Evolutionary conservation across 1,139 yeast genomes (phyloP).

Genomic region (Pichia sp.): DNA sequence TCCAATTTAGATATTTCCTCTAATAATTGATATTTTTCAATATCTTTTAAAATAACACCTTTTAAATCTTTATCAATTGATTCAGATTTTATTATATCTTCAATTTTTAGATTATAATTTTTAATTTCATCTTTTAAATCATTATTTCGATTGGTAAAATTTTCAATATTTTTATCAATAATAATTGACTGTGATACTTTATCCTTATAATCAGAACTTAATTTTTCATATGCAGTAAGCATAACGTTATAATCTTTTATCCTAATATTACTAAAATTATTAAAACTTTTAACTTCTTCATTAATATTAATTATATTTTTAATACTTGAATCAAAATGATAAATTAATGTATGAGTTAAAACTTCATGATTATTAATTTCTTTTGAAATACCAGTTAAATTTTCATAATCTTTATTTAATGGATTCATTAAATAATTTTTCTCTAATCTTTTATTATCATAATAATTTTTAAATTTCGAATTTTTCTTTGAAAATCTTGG

Average conservation of each 20-base stretch:
- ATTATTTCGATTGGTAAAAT: constrained; percentile 17
- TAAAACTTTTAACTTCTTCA: constrained; percentile 32
- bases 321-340: constrained; percentile 32
- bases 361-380: constrained; percentile 30
- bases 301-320: constrained; percentile 23
- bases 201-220: constrained; percentile 25
- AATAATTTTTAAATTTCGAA: constrained; percentile 35
- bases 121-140: constrained; percentile 30
- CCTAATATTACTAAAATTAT: constrained; percentile 28
- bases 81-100: not conserved
- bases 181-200: constrained; percentile 26
- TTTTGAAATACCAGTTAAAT: constrained; percentile 52
- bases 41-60: constrained; percentile 31
- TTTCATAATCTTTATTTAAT: constrained; percentile 47
- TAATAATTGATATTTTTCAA: constrained; percentile 32
- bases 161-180: constrained; percentile 20
- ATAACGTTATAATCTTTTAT: constrained; percentile 22
- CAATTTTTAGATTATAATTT: constrained; percentile 13
- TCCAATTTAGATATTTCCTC: constrained; percentile 38
- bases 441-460: constrained; percentile 58
- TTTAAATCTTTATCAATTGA: not conserved
- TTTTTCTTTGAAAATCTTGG: constrained; percentile 23
- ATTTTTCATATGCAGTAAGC: constrained; percentile 20
- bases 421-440: constrained; percentile 68
- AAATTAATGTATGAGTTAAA: constrained; percentile 45